Evolutionary conservation across 441 rosid species (phyloP).

Genomic region (Sinapis alba): DNA sequence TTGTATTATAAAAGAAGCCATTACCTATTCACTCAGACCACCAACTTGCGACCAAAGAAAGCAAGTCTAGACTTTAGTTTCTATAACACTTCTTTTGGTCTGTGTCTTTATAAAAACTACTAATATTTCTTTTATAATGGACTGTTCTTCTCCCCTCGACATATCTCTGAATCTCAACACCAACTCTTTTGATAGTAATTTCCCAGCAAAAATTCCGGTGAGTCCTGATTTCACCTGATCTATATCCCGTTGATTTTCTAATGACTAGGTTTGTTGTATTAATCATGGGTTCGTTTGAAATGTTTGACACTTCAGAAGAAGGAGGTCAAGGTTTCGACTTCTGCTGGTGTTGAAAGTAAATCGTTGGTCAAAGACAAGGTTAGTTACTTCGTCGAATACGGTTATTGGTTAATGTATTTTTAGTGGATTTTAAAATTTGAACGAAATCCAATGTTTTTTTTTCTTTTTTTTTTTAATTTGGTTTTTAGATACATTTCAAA

Average conservation of each 20-base stretch:
- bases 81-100: slow-evolving; percentile 15
- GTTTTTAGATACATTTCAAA: background rate
- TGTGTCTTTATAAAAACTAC: background rate
- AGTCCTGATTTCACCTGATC: background rate
- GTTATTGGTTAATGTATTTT: background rate
- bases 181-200: slow-evolving; percentile 35
- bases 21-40: slow-evolving; percentile 28
- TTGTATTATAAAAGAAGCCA: slow-evolving; percentile 27
- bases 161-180: slow-evolving; percentile 64
- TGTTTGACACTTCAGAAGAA: slow-evolving; percentile 34
- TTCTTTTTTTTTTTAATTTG: too few relatives aligned
- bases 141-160: slow-evolving; percentile 40
- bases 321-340: slow-evolving; percentile 34
- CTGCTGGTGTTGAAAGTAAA: slow-evolving; percentile 21
- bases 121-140: background rate
- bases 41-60: slow-evolving; percentile 39
- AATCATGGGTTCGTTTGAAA: slow-evolving; percentile 1
- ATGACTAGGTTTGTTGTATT: background rate
- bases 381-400: slow-evolving; percentile 9
- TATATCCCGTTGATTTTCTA: background rate
- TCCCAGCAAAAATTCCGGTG: slow-evolving; percentile 36
- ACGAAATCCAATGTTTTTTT: background rate
- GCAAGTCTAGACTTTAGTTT: slow-evolving; percentile 24
- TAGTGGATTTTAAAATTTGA: background rate
- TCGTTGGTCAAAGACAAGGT: slow-evolving; percentile 31